A percentile compares a stretch with the other conserved stretches of the same genome.
Evolutionary conservation across 2,329 filamentous ascomycete species (phyloP).

Genomic region (Exophiala xenobiotica): DNA sequence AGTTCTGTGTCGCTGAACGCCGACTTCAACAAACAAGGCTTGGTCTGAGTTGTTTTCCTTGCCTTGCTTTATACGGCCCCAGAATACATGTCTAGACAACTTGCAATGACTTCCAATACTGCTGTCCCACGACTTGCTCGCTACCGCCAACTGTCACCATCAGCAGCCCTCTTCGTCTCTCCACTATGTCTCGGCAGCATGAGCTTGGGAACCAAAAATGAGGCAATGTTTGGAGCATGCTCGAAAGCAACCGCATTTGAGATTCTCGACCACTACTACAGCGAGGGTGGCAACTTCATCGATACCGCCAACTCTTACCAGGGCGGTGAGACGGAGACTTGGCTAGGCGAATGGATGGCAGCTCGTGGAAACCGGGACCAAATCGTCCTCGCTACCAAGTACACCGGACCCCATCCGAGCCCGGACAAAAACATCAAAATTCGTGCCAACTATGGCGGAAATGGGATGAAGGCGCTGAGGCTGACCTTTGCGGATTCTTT

Average conservation of each 20-base stretch:
- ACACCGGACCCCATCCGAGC: slow-evolving; percentile 40
- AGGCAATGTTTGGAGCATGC: slow-evolving; percentile 34
- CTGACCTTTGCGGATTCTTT: slow-evolving; percentile 35
- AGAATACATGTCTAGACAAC: neutral
- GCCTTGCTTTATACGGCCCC: no score
- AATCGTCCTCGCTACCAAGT: slow-evolving; percentile 58
- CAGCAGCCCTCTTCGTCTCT: slow-evolving; percentile 54
- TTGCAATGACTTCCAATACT: neutral
- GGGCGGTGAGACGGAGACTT: slow-evolving; percentile 47
- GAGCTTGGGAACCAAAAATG: slow-evolving; percentile 55
- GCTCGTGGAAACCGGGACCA: slow-evolving; percentile 47
- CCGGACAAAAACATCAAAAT: slow-evolving; percentile 34
- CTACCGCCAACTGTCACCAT: slow-evolving; percentile 53
- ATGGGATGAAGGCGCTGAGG: slow-evolving; percentile 35
- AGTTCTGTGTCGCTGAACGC: no score
- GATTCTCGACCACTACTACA: slow-evolving; percentile 49
- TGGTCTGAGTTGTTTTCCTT: no score
- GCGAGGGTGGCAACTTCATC: slow-evolving; percentile 52
- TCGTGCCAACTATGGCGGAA: slow-evolving; percentile 45
- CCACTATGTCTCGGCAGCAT: slow-evolving; percentile 56
- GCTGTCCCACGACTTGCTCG: slow-evolving; percentile 44
- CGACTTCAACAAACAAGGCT: no score
- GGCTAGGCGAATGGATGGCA: slow-evolving; percentile 54
- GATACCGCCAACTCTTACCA: slow-evolving; percentile 50
- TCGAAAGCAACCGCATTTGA: slow-evolving; percentile 46